A percentile compares a stretch with the other conserved stretches of the same genome.
Evolutionary conservation across 2,329 filamentous ascomycete genomes (phyloP).

Genomic region (Leptoxyphium fumago): DNA sequence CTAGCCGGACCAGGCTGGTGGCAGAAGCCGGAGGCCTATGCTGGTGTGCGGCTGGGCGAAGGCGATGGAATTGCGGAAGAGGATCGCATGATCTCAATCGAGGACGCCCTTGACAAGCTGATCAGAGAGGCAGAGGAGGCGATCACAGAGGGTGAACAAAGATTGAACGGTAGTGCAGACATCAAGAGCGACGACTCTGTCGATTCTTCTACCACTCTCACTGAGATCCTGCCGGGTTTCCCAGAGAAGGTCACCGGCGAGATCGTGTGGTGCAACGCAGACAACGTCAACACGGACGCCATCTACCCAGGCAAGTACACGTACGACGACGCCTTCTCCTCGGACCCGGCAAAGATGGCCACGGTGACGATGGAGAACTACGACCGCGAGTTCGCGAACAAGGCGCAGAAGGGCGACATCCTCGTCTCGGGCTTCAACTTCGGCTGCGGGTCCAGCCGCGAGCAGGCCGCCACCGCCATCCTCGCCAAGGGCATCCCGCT

Average conservation of each 20-base stretch:
- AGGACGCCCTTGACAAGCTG: conserved; percentile 57
- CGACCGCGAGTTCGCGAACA: conserved; percentile 52
- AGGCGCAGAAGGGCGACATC: conserved; percentile 58
- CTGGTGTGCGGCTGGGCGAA: conserved; percentile 55
- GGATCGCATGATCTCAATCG: conserved; percentile 50
- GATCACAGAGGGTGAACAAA: conserved; percentile 40
- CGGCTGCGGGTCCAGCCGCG: conserved; percentile 64
- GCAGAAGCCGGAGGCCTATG: conserved; percentile 50
- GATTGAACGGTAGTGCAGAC: conserved; percentile 18
- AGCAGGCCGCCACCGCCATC: conserved; percentile 80
- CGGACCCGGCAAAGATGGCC: conserved; percentile 66
- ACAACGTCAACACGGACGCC: conserved; percentile 82
- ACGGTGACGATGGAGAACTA: conserved; percentile 91
- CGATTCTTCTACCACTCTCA: conserved; percentile 27
- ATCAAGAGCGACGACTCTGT: conserved; percentile 16
- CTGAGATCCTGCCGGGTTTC: conserved; percentile 71
- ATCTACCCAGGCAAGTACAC: conserved; percentile 90
- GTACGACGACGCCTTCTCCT: conserved; percentile 71
- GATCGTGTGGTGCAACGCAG: conserved; percentile 73
- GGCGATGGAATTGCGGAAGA: conserved; percentile 51
- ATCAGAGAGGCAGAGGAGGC: conserved; percentile 53
- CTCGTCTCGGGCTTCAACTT: conserved; percentile 82
- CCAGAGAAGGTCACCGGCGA: conserved; percentile 71
- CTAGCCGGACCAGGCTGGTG: conserved; percentile 71
- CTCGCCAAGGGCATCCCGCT: conserved; percentile 67